Percentiles rank a stretch among this genome's conserved stretches.
Conservation (phyloP, 2,329 filamentous ascomycete species). For the Pestalotiopsis sp. region DNA sequence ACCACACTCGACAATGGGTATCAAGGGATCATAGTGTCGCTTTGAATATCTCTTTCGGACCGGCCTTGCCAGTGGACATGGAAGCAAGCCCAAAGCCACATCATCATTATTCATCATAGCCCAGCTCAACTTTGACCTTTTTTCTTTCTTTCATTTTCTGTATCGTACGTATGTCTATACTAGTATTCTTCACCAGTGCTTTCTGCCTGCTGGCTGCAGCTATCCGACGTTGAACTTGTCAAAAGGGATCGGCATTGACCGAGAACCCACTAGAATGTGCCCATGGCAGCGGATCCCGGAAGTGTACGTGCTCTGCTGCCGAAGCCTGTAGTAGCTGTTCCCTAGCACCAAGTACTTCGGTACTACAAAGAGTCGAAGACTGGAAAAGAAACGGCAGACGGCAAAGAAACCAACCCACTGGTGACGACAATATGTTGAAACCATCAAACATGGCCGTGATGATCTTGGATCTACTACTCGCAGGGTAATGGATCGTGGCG, state of each 20-base stretch:
- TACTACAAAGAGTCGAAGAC: background rate
- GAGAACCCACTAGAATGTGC: background rate
- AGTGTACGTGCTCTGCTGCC: background rate
- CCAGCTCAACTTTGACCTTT: too few relatives aligned
- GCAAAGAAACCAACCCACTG: background rate
- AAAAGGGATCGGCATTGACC: constrained; percentile 2
- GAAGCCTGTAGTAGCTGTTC: background rate
- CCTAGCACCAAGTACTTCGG: background rate
- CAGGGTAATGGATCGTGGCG: background rate
- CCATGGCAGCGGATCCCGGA: background rate
- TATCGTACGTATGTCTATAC: background rate
- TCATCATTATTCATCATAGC: too few relatives aligned
- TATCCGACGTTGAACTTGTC: background rate
- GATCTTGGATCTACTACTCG: background rate
- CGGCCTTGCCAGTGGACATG: too few relatives aligned
- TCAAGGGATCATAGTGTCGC: background rate
- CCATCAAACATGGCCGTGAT: background rate
- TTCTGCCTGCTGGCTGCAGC: background rate
- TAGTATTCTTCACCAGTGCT: background rate
- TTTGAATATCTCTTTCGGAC: too few relatives aligned
- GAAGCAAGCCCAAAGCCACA: too few relatives aligned
- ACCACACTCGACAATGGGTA: background rate
- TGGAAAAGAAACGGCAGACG: background rate
- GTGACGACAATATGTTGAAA: background rate
- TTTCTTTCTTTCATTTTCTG: background rate